These are phyloP conservation scores for Gaeumannomyces tritici DNA, from an alignment of 2,329 filamentous ascomycete genomes.

Conservation along the genomic window DNA sequence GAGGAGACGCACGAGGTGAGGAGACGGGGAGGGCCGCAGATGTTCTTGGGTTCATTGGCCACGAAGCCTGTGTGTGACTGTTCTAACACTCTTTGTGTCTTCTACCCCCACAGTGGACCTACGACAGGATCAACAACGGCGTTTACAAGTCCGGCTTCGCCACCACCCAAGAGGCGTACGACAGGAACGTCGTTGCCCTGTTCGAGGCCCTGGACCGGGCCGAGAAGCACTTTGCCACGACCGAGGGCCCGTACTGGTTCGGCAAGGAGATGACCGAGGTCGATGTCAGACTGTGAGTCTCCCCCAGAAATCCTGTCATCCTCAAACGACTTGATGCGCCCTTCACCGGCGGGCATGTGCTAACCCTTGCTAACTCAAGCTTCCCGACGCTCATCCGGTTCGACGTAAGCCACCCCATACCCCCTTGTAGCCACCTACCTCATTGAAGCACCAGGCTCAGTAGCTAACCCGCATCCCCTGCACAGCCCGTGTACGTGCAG, in stretches of 20 bases:
- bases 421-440: too few relatives aligned
- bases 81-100: neutral
- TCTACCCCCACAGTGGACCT: constrained; percentile 50
- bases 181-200: constrained; percentile 58
- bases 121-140: constrained; percentile 62
- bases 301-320: neutral
- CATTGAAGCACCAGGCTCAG: neutral
- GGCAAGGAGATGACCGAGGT: constrained; percentile 70
- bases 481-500: constrained; percentile 65
- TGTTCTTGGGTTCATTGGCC: neutral
- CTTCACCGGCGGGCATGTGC: neutral
- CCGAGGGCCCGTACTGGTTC: constrained; percentile 60
- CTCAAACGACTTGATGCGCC: constrained; percentile 6
- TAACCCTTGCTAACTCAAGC: constrained; percentile 15
- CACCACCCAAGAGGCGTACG: constrained; percentile 73
- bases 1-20: constrained; percentile 55
- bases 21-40: too few relatives aligned
- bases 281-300: constrained; percentile 59
- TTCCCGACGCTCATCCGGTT: constrained; percentile 66
- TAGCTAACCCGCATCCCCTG: neutral
- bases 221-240: constrained; percentile 54
- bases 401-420: constrained; percentile 33
- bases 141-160: constrained; percentile 77
- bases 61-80: too few relatives aligned
- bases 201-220: constrained; percentile 70